These are phyloP conservation scores for Shiraia sp. DNA, from an alignment of 2,329 filamentous ascomycete genomes.

Conservation along the genomic window DNA sequence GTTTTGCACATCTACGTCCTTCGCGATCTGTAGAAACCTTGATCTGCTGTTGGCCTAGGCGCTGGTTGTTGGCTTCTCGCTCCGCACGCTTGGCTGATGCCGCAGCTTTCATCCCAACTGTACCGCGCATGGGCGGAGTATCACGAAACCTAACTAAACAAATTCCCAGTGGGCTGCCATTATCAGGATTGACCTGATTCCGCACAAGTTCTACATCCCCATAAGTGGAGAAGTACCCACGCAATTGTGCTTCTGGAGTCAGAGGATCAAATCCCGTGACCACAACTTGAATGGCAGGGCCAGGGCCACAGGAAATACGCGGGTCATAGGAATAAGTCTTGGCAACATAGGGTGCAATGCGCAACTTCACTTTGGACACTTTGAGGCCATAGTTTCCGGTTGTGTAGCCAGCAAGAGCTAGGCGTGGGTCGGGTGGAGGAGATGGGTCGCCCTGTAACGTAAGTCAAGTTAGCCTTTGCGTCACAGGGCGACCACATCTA, in stretches of 20 bases:
- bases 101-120: slow-evolving; percentile 65
- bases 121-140: slow-evolving; percentile 56
- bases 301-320: slow-evolving; percentile 82
- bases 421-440: slow-evolving; percentile 79
- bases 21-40: slow-evolving; percentile 89
- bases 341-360: slow-evolving; percentile 75
- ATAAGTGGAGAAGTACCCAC: slow-evolving; percentile 75
- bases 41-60: slow-evolving; percentile 76
- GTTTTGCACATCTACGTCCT: slow-evolving; percentile 76
- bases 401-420: slow-evolving; percentile 67
- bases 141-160: slow-evolving; percentile 91
- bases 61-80: slow-evolving; percentile 73
- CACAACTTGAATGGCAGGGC: slow-evolving; percentile 86
- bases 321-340: slow-evolving; percentile 81
- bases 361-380: slow-evolving; percentile 70
- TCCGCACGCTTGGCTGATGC: slow-evolving; percentile 83
- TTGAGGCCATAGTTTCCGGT: slow-evolving; percentile 52
- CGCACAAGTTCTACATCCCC: slow-evolving; percentile 88
- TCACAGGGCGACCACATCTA: slow-evolving; percentile 46
- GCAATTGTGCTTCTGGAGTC: slow-evolving; percentile 76
- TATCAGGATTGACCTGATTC: slow-evolving; percentile 93
- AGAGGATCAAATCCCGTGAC: slow-evolving; percentile 96
- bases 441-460: slow-evolving; percentile 73
- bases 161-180: slow-evolving; percentile 90
- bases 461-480: slow-evolving; percentile 48